A percentile compares a stretch with the other conserved stretches of the same genome.
Conservation (phyloP, 2,329 filamentous ascomycete species). For the Trichoderma lentiforme region DNA sequence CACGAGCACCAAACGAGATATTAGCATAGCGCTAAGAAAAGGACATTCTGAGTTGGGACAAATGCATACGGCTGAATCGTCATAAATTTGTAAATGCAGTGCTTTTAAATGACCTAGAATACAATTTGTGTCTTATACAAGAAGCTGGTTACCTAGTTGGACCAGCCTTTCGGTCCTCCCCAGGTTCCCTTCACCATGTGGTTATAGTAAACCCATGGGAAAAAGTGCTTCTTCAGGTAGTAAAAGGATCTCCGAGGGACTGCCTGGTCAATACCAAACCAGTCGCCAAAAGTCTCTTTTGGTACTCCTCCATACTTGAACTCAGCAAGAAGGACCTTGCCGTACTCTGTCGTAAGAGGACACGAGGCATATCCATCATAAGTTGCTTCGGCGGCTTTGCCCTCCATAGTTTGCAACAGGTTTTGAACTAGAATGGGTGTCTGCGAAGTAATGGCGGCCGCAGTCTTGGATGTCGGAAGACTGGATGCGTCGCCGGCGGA, state of each 20-base stretch:
- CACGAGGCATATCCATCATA: conserved; percentile 58
- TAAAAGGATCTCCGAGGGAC: conserved; percentile 56
- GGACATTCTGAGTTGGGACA: background rate
- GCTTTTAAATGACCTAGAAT: background rate
- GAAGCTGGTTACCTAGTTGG: conserved; percentile 5
- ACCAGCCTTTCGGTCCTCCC: conserved; percentile 57
- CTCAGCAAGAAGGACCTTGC: conserved; percentile 61
- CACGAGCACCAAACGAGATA: background rate
- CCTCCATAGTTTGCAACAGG: conserved; percentile 43
- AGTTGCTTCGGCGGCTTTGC: conserved; percentile 39
- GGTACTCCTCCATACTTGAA: conserved; percentile 63
- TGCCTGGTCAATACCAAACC: conserved; percentile 56
- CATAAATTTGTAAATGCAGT: background rate
- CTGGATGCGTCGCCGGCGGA: conserved; percentile 58
- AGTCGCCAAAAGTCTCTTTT: conserved; percentile 58
- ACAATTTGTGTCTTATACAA: background rate
- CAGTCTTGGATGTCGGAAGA: conserved; percentile 56
- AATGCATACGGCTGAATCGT: background rate
- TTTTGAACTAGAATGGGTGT: conserved; percentile 50
- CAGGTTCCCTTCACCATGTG: conserved; percentile 60
- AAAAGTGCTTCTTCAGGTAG: conserved; percentile 64
- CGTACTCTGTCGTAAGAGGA: conserved; percentile 53
- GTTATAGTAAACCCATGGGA: conserved; percentile 63
- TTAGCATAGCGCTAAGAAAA: background rate
- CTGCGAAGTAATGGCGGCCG: conserved; percentile 50